Percentiles rank a stretch among this genome's conserved stretches.
Conservation (phyloP, 75 land plant species). For the Isoetes taiwanensis region DNA sequence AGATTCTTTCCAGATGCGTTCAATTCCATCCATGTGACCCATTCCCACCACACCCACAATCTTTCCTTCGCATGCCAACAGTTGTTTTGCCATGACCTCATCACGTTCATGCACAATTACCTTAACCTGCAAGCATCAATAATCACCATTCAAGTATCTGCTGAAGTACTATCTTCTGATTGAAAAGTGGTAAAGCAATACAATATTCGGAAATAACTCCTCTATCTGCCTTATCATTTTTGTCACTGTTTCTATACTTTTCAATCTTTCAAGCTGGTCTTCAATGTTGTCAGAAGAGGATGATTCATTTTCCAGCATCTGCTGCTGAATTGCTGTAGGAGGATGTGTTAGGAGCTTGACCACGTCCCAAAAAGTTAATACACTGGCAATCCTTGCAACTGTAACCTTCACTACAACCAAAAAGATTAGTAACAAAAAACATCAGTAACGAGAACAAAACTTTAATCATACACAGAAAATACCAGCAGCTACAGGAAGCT, state of each 20-base stretch:
- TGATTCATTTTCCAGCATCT: constrained; percentile 1
- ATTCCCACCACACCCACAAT: constrained; percentile 37
- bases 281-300: constrained; percentile 7
- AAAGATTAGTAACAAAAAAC: too few relatives aligned
- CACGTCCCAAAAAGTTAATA: constrained; percentile 16
- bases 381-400: constrained; percentile 12
- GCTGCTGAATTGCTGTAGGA: not conserved
- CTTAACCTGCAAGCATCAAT: constrained; percentile 14
- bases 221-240: constrained; percentile 19
- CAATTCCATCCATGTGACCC: constrained; percentile 37
- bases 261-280: constrained; percentile 14
- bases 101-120: constrained; percentile 27
- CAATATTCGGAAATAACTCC: constrained; percentile 14
- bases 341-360: constrained; percentile 11
- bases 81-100: constrained; percentile 16
- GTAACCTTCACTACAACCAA: constrained; percentile 13
- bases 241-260: constrained; percentile 17
- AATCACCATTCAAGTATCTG: too few relatives aligned
- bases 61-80: constrained; percentile 24
- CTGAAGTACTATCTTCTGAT: too few relatives aligned
- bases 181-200: too few relatives aligned
- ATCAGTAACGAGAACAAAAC: too few relatives aligned
- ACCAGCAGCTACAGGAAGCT: constrained; percentile 9
- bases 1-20: constrained; percentile 22
- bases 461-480: too few relatives aligned